phyloP scores from a whole-genome alignment of 495 filamentous ascomycete genomes.

The Xylaria scruposa region DNA sequence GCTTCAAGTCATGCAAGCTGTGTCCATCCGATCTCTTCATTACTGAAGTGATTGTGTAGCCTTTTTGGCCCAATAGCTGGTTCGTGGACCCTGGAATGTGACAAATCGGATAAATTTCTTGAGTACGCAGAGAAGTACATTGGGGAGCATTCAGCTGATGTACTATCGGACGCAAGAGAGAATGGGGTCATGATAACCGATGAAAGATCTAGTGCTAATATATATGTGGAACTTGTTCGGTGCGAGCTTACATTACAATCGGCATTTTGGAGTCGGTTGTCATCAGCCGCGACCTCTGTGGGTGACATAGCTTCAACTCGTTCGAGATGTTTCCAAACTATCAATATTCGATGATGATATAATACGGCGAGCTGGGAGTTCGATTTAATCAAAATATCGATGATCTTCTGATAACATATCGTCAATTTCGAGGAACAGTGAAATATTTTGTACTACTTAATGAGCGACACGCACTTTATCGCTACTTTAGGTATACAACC shows the following conservation, averaged over 20 bases:
- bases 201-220: background rate
- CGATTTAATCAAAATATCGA: background rate
- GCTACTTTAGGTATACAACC: background rate
- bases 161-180: background rate
- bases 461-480: background rate
- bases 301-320: background rate
- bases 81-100: background rate
- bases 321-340: constrained; percentile 13
- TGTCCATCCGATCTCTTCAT: constrained; percentile 28
- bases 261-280: background rate
- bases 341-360: background rate
- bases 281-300: constrained; percentile 11
- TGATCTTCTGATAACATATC: background rate
- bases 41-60: constrained; percentile 26
- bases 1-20: constrained; percentile 32
- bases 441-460: background rate
- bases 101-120: constrained; percentile 8
- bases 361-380: background rate
- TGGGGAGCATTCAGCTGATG: background rate
- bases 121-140: background rate
- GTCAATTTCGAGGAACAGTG: background rate
- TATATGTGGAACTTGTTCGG: constrained; percentile 1
- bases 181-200: background rate
- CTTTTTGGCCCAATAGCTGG: background rate
- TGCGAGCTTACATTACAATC: background rate